Base-by-base conservation (phyloP, 108 stramenopile genomes). In the Stephanodiscus minutulus region DNA sequence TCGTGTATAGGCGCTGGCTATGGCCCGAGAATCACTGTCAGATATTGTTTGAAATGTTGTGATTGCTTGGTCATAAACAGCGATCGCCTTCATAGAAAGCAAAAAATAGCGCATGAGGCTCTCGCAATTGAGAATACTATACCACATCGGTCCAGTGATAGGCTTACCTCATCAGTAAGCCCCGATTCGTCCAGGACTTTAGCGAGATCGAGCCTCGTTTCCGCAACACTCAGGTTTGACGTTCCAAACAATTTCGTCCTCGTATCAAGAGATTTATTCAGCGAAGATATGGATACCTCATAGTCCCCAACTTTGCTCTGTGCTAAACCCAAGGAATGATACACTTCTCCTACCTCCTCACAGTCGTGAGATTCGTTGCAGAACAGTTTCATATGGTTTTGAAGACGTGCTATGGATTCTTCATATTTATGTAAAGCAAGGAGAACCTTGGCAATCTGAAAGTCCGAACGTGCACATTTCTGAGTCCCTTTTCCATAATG, bases 151-250 rank as follows among this genome's bases (percentile, higher is more conserved):
- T 12, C 27, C 48, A 36, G 7, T 49, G 17, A 17, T 5, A 17
- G 28, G 66, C 78, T 49, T 62, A 79, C 76, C 73, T 83, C 73
- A 17, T 79, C 73, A 29, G 41, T 37, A 53, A 75, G 73, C 8
- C 71, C 64, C 50, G 50, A 64, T 39, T 75, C 68, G 58, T 83
- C 70, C 12, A 83, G 47, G 21, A 70, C 64, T 33, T 44, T 62
- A 22, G 77, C 82, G 18, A 79, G 27, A 56, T 75, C 78, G 28
- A 79, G 61, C 56, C 75, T 50, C 18, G 78, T 76, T 17, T 71
- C 68, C 9, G 82, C 78, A 10, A 83, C 82, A 64, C 65, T 47
- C 13, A 63, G n/a, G 29, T 60, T 54, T 9, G 37, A 49, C 29
- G 47, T 70, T 11, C 78, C 77, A 70, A 50, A 55, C 11, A 83